Conservation (phyloP, 441 rosid species). For the Gossypium gossypioides region DNA sequence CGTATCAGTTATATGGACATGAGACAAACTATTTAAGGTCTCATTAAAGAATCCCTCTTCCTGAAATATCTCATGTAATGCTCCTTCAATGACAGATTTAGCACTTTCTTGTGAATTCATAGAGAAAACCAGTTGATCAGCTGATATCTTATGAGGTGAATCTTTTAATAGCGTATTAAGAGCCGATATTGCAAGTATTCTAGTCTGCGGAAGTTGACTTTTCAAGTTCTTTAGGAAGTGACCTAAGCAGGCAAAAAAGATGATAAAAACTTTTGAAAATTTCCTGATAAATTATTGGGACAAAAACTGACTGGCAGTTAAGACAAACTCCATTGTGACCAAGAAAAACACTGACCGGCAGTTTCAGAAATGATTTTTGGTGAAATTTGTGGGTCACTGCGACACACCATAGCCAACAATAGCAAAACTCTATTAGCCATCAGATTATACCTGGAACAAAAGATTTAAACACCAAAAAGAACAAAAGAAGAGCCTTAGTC, state of each 20-base stretch:
- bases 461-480: constrained; percentile 7
- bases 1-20: constrained; percentile 80
- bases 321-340: constrained; percentile 7
- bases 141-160: constrained; percentile 74
- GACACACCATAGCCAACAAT: constrained; percentile 86
- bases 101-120: constrained; percentile 33
- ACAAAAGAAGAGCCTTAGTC: background rate
- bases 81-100: constrained; percentile 74
- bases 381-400: constrained; percentile 60
- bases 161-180: constrained; percentile 86
- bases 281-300: constrained; percentile 5
- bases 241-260: constrained; percentile 48
- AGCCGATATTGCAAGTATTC: constrained; percentile 98
- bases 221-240: constrained; percentile 90
- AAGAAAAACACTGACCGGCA: constrained; percentile 55
- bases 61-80: constrained; percentile 67
- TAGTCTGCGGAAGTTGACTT: constrained; percentile 99
- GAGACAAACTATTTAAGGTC: constrained; percentile 87
- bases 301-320: constrained; percentile 12
- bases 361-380: constrained; percentile 76
- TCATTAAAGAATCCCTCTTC: constrained; percentile 90
- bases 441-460: constrained; percentile 68
- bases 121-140: constrained; percentile 29
- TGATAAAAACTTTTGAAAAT: background rate
- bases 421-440: constrained; percentile 98